These are phyloP conservation scores for Globisporangium okanoganense DNA, from an alignment of 352 stramenopile species.

Conservation along the genomic window DNA sequence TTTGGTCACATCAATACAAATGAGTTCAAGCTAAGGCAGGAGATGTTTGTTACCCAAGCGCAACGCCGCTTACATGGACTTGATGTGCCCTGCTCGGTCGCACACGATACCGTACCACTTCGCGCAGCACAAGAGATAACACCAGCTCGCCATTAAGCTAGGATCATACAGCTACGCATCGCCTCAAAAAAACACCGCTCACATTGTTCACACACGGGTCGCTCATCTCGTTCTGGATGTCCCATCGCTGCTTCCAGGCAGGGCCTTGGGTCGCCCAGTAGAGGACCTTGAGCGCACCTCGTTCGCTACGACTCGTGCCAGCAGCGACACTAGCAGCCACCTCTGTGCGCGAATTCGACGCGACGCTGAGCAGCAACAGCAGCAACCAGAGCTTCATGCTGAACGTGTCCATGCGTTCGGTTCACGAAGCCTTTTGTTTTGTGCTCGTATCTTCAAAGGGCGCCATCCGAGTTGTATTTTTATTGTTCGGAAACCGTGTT, in stretches of 20 bases:
- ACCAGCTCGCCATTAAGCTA: not conserved
- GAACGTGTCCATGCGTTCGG: not conserved
- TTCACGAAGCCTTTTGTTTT: too few relatives aligned
- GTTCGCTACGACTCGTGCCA: conserved; percentile 33
- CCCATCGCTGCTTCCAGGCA: conserved; percentile 45
- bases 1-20: not conserved
- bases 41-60: not conserved
- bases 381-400: not conserved
- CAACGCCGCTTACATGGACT: conserved; percentile 34
- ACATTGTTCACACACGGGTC: conserved; percentile 58
- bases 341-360: not conserved
- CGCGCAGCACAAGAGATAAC: not conserved
- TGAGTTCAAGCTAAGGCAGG: not conserved
- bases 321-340: not conserved
- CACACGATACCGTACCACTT: conserved; percentile 71
- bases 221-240: conserved; percentile 62
- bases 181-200: not conserved
- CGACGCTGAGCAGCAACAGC: not conserved
- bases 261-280: conserved; percentile 59
- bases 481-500: too few relatives aligned
- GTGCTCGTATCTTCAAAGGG: too few relatives aligned
- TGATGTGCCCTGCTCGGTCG: conserved; percentile 43
- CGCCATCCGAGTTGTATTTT: too few relatives aligned
- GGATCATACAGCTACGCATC: not conserved
- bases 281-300: conserved; percentile 58